Evolutionary conservation across 1,284 basidiomycete species (phyloP), one percentile per base, ranked within the genome.

Genomic region (Tilletia caries): DNA sequence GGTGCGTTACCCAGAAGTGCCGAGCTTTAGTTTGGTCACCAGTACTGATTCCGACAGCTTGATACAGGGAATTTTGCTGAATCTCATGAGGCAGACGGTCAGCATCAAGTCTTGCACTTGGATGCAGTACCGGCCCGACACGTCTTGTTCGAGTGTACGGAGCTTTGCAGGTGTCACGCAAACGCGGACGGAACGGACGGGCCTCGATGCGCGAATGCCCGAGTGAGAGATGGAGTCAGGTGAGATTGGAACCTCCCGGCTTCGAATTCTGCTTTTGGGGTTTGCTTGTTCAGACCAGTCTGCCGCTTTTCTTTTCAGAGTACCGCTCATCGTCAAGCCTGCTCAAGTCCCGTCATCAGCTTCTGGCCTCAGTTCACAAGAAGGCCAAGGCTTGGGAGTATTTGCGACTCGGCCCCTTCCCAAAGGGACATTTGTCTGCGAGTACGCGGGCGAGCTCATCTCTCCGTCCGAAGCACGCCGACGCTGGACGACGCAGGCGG

Each of bases 361-460:
- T n/a, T n/a, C n/a, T n/a, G n/a, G n/a, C n/a, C n/a, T n/a, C n/a
- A n/a, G n/a, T n/a, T n/a, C n/a, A 29, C 58, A 20, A 34, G 29
- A 33, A 1, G 32, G 15, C 2, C 58, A 34, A 62, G 13, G 69
- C 25, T 52, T 68, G 18, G 69, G 69, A 8, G 52, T 70, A 15
- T 70, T 64, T 46, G 67, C 52, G 6, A 27, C 46, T 43, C 18
- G n/a, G 29, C 46, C 64, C n/a, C 43, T 70, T 23, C 66, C 37
- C 33, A 67, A 64, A 41, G 69, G 69, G 12, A 27, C 41, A 10
- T 70, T 70, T 32, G 58, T 70, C 2, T 67, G 65, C 62, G 60
- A 68, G 6, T 70, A 70, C 34, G 69, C 69, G 10, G 69, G 69
- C 18, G 69, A 70, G 44, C 20, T 67, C 23, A 68, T 70, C 20